Evolutionary conservation across 345 rosid genomes (phyloP), one percentile per base, ranked within the genome.

Genomic region (Citrus sp.): DNA sequence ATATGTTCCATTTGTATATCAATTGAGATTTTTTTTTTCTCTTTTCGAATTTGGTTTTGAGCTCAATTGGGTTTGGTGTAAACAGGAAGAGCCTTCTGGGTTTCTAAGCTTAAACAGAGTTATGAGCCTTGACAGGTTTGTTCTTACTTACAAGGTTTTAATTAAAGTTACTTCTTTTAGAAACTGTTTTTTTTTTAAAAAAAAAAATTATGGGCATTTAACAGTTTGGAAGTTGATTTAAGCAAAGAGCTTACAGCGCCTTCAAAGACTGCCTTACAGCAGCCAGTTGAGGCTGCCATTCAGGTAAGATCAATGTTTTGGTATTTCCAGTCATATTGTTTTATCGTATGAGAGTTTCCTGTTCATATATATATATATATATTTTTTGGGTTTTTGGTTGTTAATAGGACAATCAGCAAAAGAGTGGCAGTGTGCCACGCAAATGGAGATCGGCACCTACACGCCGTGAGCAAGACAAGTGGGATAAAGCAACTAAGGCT

Each of bases 401-500:
- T 69, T 32, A 68, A 69, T 49, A 71, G 38, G 37, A 73, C 77
- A 74, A 42, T 75, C 61, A 67, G 13, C 84, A 90, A 92, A 87
- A 68, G 14, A 81, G 79, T 7, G 77, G 74, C 46, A 72, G 51
- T 30, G 42, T 59, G 46, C 68, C 85, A 3, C 83, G 72, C 7
- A 93, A 81, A 82, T 92, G 99, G 99, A 90, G 81, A 78, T 70
- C 83, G 60, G 93, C 80, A 21, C 97, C 99, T 46, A 93, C 97
- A 13, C 92, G 92, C 21, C 94, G 93, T 9, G 98, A 95, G 84
- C 96, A 91, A 82, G 93, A 90, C 24, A 95, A 93, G 84, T 95
- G 99, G 99, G 99, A 93, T 79, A 90, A 74, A 91, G 97, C 97
- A 24, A 79, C 87, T n/a, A 93, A 91, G 86, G 98, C 95, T 81